A percentile compares a stretch with the other conserved stretches of the same genome.
Conservation (phyloP, 441 rosid genomes). For the Euphorbia celastroides region DNA sequence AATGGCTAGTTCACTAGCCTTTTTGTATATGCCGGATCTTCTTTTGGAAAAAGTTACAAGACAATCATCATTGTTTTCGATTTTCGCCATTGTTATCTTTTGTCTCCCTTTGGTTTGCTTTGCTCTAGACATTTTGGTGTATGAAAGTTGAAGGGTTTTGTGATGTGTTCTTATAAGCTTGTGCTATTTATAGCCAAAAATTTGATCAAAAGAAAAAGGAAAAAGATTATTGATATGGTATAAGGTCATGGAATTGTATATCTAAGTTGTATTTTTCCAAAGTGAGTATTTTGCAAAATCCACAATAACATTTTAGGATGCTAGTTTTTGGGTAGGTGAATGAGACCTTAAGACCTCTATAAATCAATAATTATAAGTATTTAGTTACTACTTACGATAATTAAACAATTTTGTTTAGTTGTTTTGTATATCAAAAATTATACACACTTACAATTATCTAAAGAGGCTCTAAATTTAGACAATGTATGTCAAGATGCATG, state of each 20-base stretch:
- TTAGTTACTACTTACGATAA: no score
- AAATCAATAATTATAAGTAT: no score
- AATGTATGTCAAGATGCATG: no score
- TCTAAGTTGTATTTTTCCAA: not conserved
- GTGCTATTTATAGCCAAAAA: no score
- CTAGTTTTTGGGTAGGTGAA: not conserved
- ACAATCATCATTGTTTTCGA: slow-evolving; percentile 19
- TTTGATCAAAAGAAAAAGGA: not conserved
- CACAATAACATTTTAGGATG: not conserved
- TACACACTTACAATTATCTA: no score
- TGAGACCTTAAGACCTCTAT: no score
- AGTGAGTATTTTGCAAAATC: not conserved
- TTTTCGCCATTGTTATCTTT: slow-evolving; percentile 23
- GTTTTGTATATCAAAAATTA: no score
- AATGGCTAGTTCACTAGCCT: slow-evolving; percentile 28
- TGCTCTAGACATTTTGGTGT: not conserved
- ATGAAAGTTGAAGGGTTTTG: not conserved
- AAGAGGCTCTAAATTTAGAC: no score
- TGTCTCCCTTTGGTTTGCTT: slow-evolving; percentile 26
- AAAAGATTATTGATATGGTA: not conserved
- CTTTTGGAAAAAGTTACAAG: slow-evolving; percentile 30
- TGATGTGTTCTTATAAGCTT: not conserved
- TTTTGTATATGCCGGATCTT: slow-evolving; percentile 26
- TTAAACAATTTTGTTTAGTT: no score
- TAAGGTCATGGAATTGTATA: not conserved